Percentiles rank a stretch among this genome's conserved stretches.
These are phyloP conservation scores for Sphaerobolus stellatus DNA, from an alignment of 1,284 basidiomycete species.

Conservation along the genomic window DNA sequence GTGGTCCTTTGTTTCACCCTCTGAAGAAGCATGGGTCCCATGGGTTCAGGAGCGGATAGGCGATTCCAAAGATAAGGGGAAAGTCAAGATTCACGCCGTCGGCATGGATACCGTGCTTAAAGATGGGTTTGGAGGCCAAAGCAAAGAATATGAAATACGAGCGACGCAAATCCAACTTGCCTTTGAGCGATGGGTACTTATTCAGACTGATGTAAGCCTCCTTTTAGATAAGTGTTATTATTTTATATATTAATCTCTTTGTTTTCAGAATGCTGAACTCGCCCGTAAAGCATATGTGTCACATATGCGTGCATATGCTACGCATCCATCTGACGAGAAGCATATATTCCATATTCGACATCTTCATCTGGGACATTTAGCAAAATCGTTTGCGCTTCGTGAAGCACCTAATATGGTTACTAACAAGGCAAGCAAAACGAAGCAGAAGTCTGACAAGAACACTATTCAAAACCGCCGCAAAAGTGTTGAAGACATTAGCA, in stretches of 20 bases:
- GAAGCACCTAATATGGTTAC: constrained; percentile 82
- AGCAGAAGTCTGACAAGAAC: constrained; percentile 18
- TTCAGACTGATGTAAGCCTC: constrained; percentile 68
- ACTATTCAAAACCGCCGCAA: constrained; percentile 13
- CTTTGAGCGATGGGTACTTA: constrained; percentile 93
- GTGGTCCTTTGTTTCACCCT: constrained; percentile 89
- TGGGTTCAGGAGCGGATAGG: constrained; percentile 85
- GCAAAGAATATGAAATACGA: constrained; percentile 79
- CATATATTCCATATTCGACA: constrained; percentile 93
- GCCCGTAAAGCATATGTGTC: constrained; percentile 90
- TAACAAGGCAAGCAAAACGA: constrained; percentile 14
- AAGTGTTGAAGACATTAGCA: too few species aligned
- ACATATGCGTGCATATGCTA: constrained; percentile 95
- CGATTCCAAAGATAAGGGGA: constrained; percentile 38
- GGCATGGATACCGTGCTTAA: constrained; percentile 71
- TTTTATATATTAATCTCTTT: background rate
- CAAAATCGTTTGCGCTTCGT: constrained; percentile 93
- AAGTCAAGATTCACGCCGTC: constrained; percentile 57
- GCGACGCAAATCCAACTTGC: constrained; percentile 96
- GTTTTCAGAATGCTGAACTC: constrained; percentile 63
- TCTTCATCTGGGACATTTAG: constrained; percentile 93
- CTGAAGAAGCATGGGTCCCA: constrained; percentile 84
- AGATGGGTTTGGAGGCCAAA: constrained; percentile 84
- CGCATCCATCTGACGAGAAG: constrained; percentile 94
- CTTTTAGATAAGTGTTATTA: constrained; percentile 15